A percentile compares a stretch with the other conserved stretches of the same genome.
Evolutionary conservation across 2,329 filamentous ascomycete species (phyloP).

Genomic region (Exophiala viscosa): DNA sequence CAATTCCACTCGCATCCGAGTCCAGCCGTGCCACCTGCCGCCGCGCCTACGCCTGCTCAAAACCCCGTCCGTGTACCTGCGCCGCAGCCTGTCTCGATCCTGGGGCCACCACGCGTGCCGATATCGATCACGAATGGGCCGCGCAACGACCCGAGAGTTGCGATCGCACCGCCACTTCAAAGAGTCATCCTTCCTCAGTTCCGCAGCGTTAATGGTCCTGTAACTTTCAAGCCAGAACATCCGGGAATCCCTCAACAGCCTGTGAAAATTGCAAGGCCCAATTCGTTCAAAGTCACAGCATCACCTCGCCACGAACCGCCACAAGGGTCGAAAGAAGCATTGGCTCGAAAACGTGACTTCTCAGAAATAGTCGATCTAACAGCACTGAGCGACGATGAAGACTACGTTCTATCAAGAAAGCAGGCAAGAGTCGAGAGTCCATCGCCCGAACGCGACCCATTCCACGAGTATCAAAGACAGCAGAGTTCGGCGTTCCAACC

Average conservation of each 20-base stretch:
- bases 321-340: conserved; percentile 49
- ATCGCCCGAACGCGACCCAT: conserved; percentile 16
- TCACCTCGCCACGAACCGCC: conserved; percentile 20
- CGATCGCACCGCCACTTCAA: not conserved
- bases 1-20: not conserved
- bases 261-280: not conserved
- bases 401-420: conserved; percentile 33
- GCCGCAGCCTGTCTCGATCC: not conserved
- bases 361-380: conserved; percentile 54
- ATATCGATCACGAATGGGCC: not conserved
- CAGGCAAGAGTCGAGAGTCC: conserved; percentile 18
- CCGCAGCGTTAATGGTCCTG: not conserved
- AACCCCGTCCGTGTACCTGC: not conserved
- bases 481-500: conserved; percentile 1
- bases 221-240: not conserved
- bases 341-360: conserved; percentile 54
- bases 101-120: not conserved
- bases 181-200: not conserved
- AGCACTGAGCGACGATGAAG: conserved; percentile 45
- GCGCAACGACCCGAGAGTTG: not conserved
- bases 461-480: conserved; percentile 12
- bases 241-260: no score
- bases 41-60: not conserved
- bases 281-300: not conserved
- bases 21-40: not conserved